phyloP scores from a whole-genome alignment of 78 protist genomes.

The Kipferlia bialata region DNA sequence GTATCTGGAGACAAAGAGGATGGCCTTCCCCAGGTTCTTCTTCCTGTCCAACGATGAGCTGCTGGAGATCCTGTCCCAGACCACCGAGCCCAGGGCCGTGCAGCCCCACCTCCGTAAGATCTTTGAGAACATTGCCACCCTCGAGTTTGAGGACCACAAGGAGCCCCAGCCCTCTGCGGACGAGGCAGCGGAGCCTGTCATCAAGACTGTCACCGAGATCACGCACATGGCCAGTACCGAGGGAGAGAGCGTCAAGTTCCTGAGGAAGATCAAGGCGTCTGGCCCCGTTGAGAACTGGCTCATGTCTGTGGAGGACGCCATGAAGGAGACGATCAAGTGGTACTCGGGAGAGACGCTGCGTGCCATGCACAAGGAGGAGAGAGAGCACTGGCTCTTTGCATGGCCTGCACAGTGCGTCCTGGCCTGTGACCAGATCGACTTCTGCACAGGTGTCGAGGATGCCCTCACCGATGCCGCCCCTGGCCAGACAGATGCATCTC shows the following conservation, averaged over 20 bases:
- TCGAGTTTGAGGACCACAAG: constrained; percentile 37
- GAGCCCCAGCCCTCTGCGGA: constrained; percentile 28
- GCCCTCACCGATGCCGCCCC: constrained; percentile 14
- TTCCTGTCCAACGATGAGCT: constrained; percentile 61
- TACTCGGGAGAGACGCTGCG: background rate
- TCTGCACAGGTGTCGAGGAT: constrained; percentile 26
- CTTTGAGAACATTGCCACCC: constrained; percentile 43
- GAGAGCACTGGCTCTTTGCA: constrained; percentile 30
- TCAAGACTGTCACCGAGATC: constrained; percentile 9
- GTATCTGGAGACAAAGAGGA: constrained; percentile 57
- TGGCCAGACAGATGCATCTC: background rate
- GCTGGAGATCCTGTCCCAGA: constrained; percentile 57
- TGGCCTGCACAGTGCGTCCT: constrained; percentile 41
- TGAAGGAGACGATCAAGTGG: constrained; percentile 25
- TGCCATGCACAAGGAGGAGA: background rate
- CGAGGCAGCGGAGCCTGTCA: constrained; percentile 9
- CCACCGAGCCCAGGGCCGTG: constrained; percentile 50
- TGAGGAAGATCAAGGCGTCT: background rate
- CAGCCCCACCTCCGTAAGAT: constrained; percentile 61
- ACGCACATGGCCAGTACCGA: constrained; percentile 42
- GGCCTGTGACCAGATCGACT: constrained; percentile 31
- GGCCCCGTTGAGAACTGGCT: constrained; percentile 56
- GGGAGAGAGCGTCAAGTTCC: constrained; percentile 43
- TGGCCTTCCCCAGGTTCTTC: constrained; percentile 60
- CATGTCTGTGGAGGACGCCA: constrained; percentile 19